Evolutionary conservation across 768 basidiomycete genomes (phyloP).

Genomic region (Russula sp.): DNA sequence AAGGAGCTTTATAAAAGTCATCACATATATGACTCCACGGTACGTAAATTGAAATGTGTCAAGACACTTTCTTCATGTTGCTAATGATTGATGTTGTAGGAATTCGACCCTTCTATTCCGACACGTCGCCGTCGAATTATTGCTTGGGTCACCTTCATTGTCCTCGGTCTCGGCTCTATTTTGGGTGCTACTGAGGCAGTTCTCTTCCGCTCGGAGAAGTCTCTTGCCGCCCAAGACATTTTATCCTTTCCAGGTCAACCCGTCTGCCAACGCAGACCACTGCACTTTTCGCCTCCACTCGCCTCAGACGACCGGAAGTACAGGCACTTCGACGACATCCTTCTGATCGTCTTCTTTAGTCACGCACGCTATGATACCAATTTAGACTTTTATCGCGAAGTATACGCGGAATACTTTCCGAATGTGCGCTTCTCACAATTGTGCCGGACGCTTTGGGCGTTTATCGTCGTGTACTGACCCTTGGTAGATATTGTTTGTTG

Average conservation of each 20-base stretch:
- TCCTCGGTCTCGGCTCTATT: conserved; percentile 13
- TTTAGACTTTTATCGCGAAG: conserved; percentile 39
- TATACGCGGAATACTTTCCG: conserved; percentile 42
- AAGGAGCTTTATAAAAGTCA: conserved; percentile 20
- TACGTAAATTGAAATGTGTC: neutral
- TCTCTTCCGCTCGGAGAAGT: neutral
- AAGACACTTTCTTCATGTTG: neutral
- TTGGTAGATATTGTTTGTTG: conserved; percentile 41
- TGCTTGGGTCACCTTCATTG: neutral
- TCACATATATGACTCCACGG: conserved; percentile 3
- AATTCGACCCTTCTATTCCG: conserved; percentile 6
- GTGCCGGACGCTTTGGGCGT: neutral
- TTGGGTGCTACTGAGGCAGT: conserved; percentile 1
- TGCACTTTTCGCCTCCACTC: conserved; percentile 18
- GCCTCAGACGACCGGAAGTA: conserved; percentile 25
- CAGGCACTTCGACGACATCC: conserved; percentile 35
- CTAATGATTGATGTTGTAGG: conserved; percentile 5
- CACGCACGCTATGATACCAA: conserved; percentile 42
- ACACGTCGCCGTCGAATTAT: conserved; percentile 8
- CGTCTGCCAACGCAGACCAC: conserved; percentile 24
- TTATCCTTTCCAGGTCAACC: neutral
- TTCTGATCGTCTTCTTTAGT: conserved; percentile 45
- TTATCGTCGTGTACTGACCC: neutral
- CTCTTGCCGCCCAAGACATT: conserved; percentile 3
- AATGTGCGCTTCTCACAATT: conserved; percentile 31